phyloP scores from a whole-genome alignment of 495 filamentous ascomycete species.

The Achaetomiella virescens region DNA sequence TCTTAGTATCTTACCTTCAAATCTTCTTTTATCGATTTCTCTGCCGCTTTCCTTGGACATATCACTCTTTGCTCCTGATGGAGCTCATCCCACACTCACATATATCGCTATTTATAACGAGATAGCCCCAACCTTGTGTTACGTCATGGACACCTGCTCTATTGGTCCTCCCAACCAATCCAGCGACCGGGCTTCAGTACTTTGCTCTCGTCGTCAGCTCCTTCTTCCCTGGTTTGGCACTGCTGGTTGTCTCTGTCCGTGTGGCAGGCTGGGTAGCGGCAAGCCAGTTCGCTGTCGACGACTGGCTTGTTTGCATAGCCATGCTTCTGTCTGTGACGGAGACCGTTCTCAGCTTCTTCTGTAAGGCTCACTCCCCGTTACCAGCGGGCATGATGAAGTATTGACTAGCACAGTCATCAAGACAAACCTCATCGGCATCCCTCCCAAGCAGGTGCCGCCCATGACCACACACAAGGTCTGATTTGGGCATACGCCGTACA shows the following conservation, averaged over 20 bases:
- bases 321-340: constrained; percentile 42
- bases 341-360: constrained; percentile 41
- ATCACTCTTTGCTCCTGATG: constrained; percentile 14
- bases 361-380: constrained; percentile 20
- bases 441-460: constrained; percentile 40
- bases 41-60: constrained; percentile 1
- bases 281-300: constrained; percentile 37
- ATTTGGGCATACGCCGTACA: constrained; percentile 51
- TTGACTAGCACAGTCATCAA: constrained; percentile 41
- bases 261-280: constrained; percentile 36
- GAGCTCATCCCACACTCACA: constrained; percentile 14
- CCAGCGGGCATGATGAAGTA: neutral
- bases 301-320: constrained; percentile 39
- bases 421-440: constrained; percentile 47
- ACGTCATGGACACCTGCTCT: constrained; percentile 27
- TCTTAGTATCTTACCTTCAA: constrained; percentile 9
- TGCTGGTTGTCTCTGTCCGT: constrained; percentile 37
- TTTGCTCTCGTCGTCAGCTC: constrained; percentile 42
- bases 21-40: constrained; percentile 11
- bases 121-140: constrained; percentile 17
- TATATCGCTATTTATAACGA: constrained; percentile 21
- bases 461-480: constrained; percentile 34
- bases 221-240: constrained; percentile 42
- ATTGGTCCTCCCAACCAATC: constrained; percentile 12
- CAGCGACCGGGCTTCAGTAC: constrained; percentile 33